Evolutionary conservation across 139 green algal species (phyloP).

Genomic region (Volvox africanus): DNA sequence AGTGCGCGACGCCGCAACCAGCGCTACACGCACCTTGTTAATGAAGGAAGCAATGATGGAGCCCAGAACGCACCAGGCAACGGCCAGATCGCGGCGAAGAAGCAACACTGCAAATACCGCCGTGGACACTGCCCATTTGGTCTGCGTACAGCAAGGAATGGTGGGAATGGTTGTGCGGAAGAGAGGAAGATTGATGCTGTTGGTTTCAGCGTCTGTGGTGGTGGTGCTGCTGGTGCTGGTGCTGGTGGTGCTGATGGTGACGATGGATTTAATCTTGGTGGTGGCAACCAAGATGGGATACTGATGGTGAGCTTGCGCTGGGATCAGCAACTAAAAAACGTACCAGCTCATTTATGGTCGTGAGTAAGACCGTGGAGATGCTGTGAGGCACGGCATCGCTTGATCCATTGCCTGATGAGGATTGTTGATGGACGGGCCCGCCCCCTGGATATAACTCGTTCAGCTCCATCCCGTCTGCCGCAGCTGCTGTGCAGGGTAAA

Average conservation of each 20-base stretch:
- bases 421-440: too few relatives aligned
- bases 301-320: neutral
- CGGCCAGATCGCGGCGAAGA: constrained; percentile 58
- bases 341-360: constrained; percentile 6
- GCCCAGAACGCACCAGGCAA: constrained; percentile 76
- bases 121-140: constrained; percentile 81
- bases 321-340: neutral
- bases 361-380: neutral
- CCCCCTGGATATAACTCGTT: neutral
- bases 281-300: too few relatives aligned
- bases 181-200: neutral
- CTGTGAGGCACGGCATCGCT: neutral
- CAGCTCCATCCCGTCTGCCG: neutral
- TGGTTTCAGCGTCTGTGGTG: too few relatives aligned
- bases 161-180: neutral
- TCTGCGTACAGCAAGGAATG: constrained; percentile 55
- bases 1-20: neutral
- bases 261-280: too few relatives aligned
- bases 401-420: neutral
- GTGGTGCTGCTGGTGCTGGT: too few relatives aligned
- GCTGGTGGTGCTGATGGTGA: neutral
- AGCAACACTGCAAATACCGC: constrained; percentile 67
- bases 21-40: constrained; percentile 63
- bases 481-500: neutral
- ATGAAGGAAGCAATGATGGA: constrained; percentile 70